A percentile compares a stretch with the other conserved stretches of the same genome.
Conservation (phyloP, 2,329 filamentous ascomycete species). For the Fusarium sp. region DNA sequence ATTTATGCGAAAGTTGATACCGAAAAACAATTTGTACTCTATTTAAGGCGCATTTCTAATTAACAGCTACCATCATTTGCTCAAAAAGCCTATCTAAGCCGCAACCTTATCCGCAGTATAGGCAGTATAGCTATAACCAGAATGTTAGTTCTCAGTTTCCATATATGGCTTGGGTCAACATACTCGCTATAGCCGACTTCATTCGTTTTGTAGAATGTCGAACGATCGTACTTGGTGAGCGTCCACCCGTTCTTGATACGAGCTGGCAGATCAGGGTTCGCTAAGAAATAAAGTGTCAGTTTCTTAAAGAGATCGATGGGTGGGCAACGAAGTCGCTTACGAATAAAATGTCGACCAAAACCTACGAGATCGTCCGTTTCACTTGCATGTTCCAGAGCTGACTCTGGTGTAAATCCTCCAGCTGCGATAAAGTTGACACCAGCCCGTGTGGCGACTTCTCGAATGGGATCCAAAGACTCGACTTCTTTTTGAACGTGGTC, state of each 20-base stretch:
- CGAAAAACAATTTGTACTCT: background rate
- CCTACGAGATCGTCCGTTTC: constrained; percentile 49
- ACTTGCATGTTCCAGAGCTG: constrained; percentile 45
- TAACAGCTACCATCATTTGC: background rate
- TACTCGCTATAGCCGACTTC: constrained; percentile 36
- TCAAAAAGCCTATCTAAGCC: background rate
- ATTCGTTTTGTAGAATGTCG: constrained; percentile 24
- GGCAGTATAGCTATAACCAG: constrained; percentile 1
- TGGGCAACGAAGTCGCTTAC: background rate
- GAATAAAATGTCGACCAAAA: constrained; percentile 49
- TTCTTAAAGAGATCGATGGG: accelerated
- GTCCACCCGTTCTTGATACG: constrained; percentile 33
- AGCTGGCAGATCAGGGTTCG: constrained; percentile 34
- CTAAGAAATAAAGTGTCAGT: background rate
- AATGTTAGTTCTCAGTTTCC: background rate
- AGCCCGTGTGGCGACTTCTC: constrained; percentile 46
- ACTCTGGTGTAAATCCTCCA: constrained; percentile 47
- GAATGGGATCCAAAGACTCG: constrained; percentile 48
- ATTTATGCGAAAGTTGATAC: background rate
- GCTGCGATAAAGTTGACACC: constrained; percentile 46
- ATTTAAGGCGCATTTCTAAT: background rate
- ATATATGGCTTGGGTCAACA: background rate
- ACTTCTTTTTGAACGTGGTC: constrained; percentile 45
- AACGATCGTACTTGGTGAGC: constrained; percentile 30
- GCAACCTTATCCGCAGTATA: constrained; percentile 3